Evolutionary conservation across 202 grass and related monocot species (phyloP).

Genomic region (Cymbopogon flexuosus): DNA sequence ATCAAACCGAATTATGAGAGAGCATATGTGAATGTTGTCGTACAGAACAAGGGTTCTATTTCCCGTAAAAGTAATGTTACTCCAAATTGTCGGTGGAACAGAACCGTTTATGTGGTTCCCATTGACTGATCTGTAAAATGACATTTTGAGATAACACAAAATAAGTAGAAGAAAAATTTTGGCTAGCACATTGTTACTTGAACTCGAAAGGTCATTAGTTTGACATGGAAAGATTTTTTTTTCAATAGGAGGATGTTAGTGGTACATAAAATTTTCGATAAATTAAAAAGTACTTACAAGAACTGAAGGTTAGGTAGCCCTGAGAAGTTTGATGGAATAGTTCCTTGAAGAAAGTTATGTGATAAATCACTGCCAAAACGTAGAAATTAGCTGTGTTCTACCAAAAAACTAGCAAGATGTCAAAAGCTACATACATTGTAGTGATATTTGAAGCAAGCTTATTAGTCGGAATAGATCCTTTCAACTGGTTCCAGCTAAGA

Average conservation of each 20-base stretch:
- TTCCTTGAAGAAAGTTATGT: conserved; percentile 72
- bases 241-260: background rate
- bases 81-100: conserved; percentile 69
- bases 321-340: conserved; percentile 64
- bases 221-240: background rate
- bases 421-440: conserved; percentile 62
- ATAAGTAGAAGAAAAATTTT: conserved; percentile 25
- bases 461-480: conserved; percentile 65
- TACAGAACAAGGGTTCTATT: conserved; percentile 82
- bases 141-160: conserved; percentile 23
- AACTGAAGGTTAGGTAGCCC: conserved; percentile 75
- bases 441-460: conserved; percentile 70
- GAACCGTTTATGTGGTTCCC: conserved; percentile 47
- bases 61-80: conserved; percentile 47
- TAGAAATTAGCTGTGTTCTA: conserved; percentile 23
- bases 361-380: conserved; percentile 63
- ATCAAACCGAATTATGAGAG: conserved; percentile 23
- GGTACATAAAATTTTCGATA: background rate
- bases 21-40: conserved; percentile 29
- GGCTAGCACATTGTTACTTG: conserved; percentile 9
- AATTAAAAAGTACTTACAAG: conserved; percentile 63
- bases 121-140: conserved; percentile 61
- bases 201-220: conserved; percentile 23
- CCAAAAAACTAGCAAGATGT: background rate
- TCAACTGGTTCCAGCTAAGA: conserved; percentile 92